phyloP scores from a whole-genome alignment of 768 basidiomycete genomes.

The Russula foetens region DNA sequence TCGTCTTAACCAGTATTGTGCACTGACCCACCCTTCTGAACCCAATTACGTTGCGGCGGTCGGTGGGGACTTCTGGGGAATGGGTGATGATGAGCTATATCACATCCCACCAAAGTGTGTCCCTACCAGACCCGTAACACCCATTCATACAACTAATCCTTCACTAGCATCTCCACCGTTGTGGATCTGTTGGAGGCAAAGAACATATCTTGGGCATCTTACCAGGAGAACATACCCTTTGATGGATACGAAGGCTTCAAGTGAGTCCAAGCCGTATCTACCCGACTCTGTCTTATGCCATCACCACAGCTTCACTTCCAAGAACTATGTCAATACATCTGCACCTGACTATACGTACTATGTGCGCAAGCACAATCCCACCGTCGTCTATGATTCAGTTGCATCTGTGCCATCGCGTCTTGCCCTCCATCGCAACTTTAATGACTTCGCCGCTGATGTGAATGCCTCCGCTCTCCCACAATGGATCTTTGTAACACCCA shows the following conservation, averaged over 20 bases:
- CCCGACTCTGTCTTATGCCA: background rate
- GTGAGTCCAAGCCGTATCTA: background rate
- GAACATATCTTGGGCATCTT: constrained; percentile 51
- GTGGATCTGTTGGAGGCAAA: constrained; percentile 54
- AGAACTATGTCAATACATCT: constrained; percentile 32
- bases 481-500: constrained; percentile 58
- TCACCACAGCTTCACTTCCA: constrained; percentile 27
- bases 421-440: constrained; percentile 47
- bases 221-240: constrained; percentile 50
- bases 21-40: constrained; percentile 50
- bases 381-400: constrained; percentile 45
- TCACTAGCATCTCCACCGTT: constrained; percentile 36
- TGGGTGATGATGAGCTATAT: constrained; percentile 34
- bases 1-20: constrained; percentile 35
- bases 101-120: constrained; percentile 23
- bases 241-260: constrained; percentile 34
- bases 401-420: constrained; percentile 35
- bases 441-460: constrained; percentile 51
- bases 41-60: constrained; percentile 49
- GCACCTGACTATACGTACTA: constrained; percentile 40
- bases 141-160: background rate
- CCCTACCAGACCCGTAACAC: background rate
- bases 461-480: constrained; percentile 43
- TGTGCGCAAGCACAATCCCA: constrained; percentile 49
- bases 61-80: constrained; percentile 48